Base-by-base conservation (phyloP, 2,329 filamentous ascomycete genomes). In the Clonostachys rosea region DNA sequence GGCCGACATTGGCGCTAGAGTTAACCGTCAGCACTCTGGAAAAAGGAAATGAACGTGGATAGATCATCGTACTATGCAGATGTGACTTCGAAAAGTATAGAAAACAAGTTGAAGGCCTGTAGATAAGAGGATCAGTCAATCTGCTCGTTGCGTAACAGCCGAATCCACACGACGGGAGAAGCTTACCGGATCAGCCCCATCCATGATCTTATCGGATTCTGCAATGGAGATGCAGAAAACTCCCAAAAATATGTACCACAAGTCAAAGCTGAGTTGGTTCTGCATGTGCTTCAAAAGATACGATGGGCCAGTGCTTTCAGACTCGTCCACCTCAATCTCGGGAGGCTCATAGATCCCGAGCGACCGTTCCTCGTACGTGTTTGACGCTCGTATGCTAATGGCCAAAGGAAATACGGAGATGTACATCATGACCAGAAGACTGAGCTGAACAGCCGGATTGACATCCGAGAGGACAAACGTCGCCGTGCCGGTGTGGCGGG, bases 381-480 rank as follows among this genome's bases (percentile, higher is more conserved):
- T 83, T 34, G 73, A 76, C 46, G 78, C 74, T 40, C 81, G 74
- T 62, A 84, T 81, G 16, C 71, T 79, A 45, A 84, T 81, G 13
- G 78, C 79, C 34, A 83, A 76, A 0, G 81, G 81, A 49, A 80
- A 82, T 5, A 78, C 74, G 6, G 75, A 75, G 42, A 84, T 82
- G 60, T 83, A 84, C 81, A 85, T 84, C 81, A 84, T 84, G 41
- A 81, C 70, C 0, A 84, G 66, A 48, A 82, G 76, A 34, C 79
- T 72, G 35, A 83, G 71, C 49, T 81, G 80, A 0, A 82, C 70
- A 3, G 70, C 73, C 6, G 80, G 76, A 36, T 74, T 77, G 3
- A 82, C 66, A 1, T 58, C 59, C 5, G 74, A 59, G 12, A 81
- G 68, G 16, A 66, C 59, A 34, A 81, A 80, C 56, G 63, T 78